Evolutionary conservation across 768 basidiomycete genomes (phyloP), one percentile per base, ranked within the genome.

Genomic region (Phaffia tasmanica): DNA sequence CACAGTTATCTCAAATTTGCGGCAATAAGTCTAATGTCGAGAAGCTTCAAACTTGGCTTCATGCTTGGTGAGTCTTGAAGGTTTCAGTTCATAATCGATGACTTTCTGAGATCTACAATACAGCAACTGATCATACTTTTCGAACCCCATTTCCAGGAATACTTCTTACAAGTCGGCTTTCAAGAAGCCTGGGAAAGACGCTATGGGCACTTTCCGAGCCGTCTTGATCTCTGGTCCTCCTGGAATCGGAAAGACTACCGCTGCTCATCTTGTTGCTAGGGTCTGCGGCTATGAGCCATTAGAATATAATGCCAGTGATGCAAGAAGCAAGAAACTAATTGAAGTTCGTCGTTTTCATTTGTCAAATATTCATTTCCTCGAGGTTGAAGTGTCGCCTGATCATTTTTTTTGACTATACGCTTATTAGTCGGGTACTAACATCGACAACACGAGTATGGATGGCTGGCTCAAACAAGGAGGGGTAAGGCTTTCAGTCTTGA

Each of bases 191-290:
- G 95, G 95, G 0, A 93, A 93, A 77, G 84, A 83, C 68, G 89
- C 83, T 0, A 87, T 87, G 86, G 89, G 89, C 71, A 77, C 85
- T 8, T 94, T 81, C 76, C 85, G 91, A 27, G 91, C 90, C 5
- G 81, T 97, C 1, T 78, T 99, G 70, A 86, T 98, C 69, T 89
- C 89, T 1, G 95, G 95, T 0, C 84, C 93, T 1, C 95, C 95
- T 19, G 95, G 95, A 9, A 95, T 98, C 61, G 95, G 94, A 27
- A 99, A 98, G 79, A 99, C 95, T 3, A 95, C 92, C 0, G 86
- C 87, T 68, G 95, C 94, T 2, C 95, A 99, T 77, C 74, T 99
- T 32, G 86, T 87, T 71, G 93, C 93, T 1, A 87, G 88, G 73
- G 76, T 88, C n/a, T 89, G 83, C 32, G 94, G 93, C 0, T 95